Evolutionary conservation across 2,329 filamentous ascomycete genomes (phyloP), one percentile per base, ranked within the genome.

Genomic region (Colletotrichum filicis): DNA sequence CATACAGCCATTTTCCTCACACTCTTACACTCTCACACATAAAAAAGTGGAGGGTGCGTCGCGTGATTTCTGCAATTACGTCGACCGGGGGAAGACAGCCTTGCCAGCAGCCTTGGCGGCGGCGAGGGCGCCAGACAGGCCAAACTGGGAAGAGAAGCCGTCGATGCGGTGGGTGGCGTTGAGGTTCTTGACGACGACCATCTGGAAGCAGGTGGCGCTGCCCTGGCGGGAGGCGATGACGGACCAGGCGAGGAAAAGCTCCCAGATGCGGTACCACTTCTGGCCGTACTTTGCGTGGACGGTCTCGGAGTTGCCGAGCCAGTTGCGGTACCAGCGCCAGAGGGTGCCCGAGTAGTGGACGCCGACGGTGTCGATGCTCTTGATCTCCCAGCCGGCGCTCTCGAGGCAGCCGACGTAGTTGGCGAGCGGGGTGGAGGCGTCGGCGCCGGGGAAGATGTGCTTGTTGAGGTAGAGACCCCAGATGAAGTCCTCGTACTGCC

Each of bases 401-500:
- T 99, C 97, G 24, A 98, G 90, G 81, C 91, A 92, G 83, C 95
- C 91, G 78, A 97, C 88, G 79, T 97, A 94, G 85, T 92, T 97
- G 77, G 94, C 95, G 61, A 99, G 91, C 64, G 97, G 97, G 71
- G 95, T 97, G 56, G 94, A 97, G 65, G 97, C 97, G 82, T 98
- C 97, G 64, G 97, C 97, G 82, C 97, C 97, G 42, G 95, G 97
- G 90, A 98, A 98, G 83, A 98, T 89, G 85, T 98, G 98, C 88
- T 98, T 98, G 92, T 98, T 98, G 95, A 98, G 97, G 90, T 98
- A 98, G 59, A 98, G 90, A 82, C 97, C 97, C 97, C 97, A 98
- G 83, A 96, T 94, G 64, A 98, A 90, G 85, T 98, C 96, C 88
- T 98, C 95, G 81, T 98, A 98, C 85, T 98, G 97, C 97, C 97